Conservation (phyloP, 2,329 filamentous ascomycete genomes). For the Arthrocladium fulminans region DNA sequence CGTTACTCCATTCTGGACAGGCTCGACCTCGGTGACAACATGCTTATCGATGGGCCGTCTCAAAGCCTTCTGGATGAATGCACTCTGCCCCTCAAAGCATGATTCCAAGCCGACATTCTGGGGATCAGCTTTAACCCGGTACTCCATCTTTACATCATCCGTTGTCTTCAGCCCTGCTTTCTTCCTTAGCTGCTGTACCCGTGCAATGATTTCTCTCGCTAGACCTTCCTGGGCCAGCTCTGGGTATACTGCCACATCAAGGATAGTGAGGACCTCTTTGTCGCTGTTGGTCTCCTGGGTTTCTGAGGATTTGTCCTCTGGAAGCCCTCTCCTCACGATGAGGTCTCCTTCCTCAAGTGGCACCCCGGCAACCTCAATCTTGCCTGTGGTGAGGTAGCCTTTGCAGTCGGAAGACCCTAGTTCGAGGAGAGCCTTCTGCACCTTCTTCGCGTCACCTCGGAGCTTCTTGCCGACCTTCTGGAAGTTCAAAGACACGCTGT, state of each 20-base stretch:
- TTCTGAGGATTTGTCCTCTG: slow-evolving; percentile 60
- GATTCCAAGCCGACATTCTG: slow-evolving; percentile 63
- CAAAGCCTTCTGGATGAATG: slow-evolving; percentile 65
- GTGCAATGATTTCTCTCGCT: slow-evolving; percentile 84
- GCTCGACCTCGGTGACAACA: slow-evolving; percentile 48
- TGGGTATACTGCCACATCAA: slow-evolving; percentile 74
- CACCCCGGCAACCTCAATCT: slow-evolving; percentile 78
- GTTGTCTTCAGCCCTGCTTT: slow-evolving; percentile 84
- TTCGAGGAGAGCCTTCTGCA: slow-evolving; percentile 78
- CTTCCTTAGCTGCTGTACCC: slow-evolving; percentile 87
- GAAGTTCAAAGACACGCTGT: slow-evolving; percentile 86
- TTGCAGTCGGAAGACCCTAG: slow-evolving; percentile 75
- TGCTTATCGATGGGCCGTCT: slow-evolving; percentile 68
- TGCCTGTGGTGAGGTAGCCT: slow-evolving; percentile 62
- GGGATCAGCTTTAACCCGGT: slow-evolving; percentile 69
- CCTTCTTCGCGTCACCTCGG: slow-evolving; percentile 84
- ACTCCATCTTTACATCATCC: slow-evolving; percentile 94
- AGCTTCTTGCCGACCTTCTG: slow-evolving; percentile 92
- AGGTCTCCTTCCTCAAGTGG: slow-evolving; percentile 73
- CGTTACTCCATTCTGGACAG: slow-evolving; percentile 39
- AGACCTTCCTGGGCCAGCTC: slow-evolving; percentile 83
- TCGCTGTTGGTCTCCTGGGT: slow-evolving; percentile 81
- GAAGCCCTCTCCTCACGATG: slow-evolving; percentile 68
- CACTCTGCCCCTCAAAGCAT: slow-evolving; percentile 59
- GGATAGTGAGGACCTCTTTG: slow-evolving; percentile 78